A percentile compares a stretch with the other conserved stretches of the same genome.
These are phyloP conservation scores for Ruellia speciosa DNA, from an alignment of 305 asterid species.

Conservation along the genomic window DNA sequence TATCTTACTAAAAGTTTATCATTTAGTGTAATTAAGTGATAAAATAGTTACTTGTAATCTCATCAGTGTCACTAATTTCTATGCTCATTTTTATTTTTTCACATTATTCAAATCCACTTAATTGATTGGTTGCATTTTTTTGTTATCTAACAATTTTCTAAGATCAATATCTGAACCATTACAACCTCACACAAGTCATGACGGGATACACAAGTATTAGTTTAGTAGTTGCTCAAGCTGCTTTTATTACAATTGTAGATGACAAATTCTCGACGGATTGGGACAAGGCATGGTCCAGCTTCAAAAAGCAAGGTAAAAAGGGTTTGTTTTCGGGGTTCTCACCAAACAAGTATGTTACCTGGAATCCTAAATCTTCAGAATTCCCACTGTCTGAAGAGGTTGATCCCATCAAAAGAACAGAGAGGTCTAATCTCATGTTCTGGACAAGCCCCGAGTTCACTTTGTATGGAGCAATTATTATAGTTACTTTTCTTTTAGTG, in stretches of 20 bases:
- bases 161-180: too few species aligned
- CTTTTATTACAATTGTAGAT: constrained; percentile 24
- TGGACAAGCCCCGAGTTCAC: constrained; percentile 88
- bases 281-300: constrained; percentile 91
- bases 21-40: too few species aligned
- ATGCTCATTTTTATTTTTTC: too few species aligned
- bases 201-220: too few species aligned
- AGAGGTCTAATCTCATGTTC: constrained; percentile 69
- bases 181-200: too few species aligned
- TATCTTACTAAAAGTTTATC: too few species aligned
- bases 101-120: too few species aligned
- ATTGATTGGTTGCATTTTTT: too few species aligned
- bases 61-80: too few species aligned
- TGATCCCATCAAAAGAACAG: constrained; percentile 87
- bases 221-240: background rate
- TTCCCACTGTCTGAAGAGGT: constrained; percentile 81
- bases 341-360: constrained; percentile 73
- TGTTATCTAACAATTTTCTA: too few species aligned
- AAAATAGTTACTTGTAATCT: too few species aligned
- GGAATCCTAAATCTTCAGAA: constrained; percentile 77
- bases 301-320: constrained; percentile 73
- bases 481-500: constrained; percentile 62
- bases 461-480: constrained; percentile 53
- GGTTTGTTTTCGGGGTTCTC: constrained; percentile 55
- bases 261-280: constrained; percentile 49